Evolutionary conservation across 805 yeast species (phyloP), one percentile per base, ranked within the genome.

Genomic region (Candida ortonii): DNA sequence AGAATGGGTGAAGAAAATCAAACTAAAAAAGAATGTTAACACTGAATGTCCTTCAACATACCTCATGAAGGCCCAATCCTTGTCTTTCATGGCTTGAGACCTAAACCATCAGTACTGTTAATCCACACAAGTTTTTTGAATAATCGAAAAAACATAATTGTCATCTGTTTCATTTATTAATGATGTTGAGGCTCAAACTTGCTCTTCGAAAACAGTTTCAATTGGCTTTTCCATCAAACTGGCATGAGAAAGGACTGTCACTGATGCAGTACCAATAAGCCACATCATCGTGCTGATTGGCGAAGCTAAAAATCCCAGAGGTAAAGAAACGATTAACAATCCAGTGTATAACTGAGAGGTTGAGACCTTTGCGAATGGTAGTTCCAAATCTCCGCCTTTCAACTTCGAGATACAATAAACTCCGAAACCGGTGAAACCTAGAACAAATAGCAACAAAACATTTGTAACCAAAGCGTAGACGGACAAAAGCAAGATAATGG

Each of bases 151-250:
- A n/a, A n/a, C n/a, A n/a, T n/a, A n/a, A n/a, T n/a, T n/a, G n/a
- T n/a, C n/a, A n/a, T n/a, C n/a, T n/a, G n/a, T n/a, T n/a, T n/a
- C n/a, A n/a, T n/a, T n/a, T n/a, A n/a, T n/a, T n/a, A n/a, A n/a
- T n/a, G n/a, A n/a, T n/a, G n/a, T n/a, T n/a, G n/a, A n/a, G n/a
- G 14, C 17, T 38, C 53, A 68, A 43, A 68, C 73, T 28, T 52
- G 46, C 60, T 89, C 97, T 62, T 89, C 96, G 56, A 93, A 93
- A 14, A 93, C 97, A 22, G 94, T 84, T 69, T 93, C 98, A 48
- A 93, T 86, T 27, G 99, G 99, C 65, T 93, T 93, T 60, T 93
- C 98, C 83, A 93, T 76, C 46, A 93, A 72, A 11, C 90, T 69
- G 28, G 98, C 98, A 63, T 93, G 99, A 4, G 95, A 76, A 37